These are phyloP conservation scores for Candida odintsovae DNA, from an alignment of 805 yeast species.

Conservation along the genomic window DNA sequence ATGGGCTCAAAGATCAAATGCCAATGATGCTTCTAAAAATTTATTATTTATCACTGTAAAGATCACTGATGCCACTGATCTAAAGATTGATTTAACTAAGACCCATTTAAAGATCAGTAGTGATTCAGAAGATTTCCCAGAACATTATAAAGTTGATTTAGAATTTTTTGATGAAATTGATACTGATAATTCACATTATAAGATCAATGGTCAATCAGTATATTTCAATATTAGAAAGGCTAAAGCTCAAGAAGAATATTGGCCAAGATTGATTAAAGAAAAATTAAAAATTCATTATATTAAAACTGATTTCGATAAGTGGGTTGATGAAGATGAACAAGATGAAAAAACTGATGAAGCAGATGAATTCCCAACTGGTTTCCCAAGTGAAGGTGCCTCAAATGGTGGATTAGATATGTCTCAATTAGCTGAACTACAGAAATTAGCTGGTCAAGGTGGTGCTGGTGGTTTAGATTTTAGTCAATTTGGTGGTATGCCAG, in stretches of 20 bases:
- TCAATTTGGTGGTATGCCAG: constrained; percentile 21
- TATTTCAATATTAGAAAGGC: constrained; percentile 68
- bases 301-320: constrained; percentile 92
- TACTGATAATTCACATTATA: constrained; percentile 52
- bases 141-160: constrained; percentile 54
- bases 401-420: constrained; percentile 26
- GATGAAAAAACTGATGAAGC: constrained; percentile 29
- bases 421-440: constrained; percentile 16
- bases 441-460: constrained; percentile 22
- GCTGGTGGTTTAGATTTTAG: constrained; percentile 24
- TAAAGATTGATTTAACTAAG: constrained; percentile 56
- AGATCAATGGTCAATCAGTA: constrained; percentile 49
- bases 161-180: constrained; percentile 77
- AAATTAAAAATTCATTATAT: constrained; percentile 73
- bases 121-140: constrained; percentile 37
- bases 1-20: constrained; percentile 96
- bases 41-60: constrained; percentile 67
- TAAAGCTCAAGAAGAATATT: constrained; percentile 63
- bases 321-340: constrained; percentile 99
- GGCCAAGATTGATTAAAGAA: constrained; percentile 94
- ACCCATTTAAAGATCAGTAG: constrained; percentile 49
- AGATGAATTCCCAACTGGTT: constrained; percentile 27
- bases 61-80: constrained; percentile 61
- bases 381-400: constrained; percentile 36
- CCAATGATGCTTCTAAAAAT: constrained; percentile 67